Conservation (phyloP, 345 rosid species). For the Corymbia maculata region DNA sequence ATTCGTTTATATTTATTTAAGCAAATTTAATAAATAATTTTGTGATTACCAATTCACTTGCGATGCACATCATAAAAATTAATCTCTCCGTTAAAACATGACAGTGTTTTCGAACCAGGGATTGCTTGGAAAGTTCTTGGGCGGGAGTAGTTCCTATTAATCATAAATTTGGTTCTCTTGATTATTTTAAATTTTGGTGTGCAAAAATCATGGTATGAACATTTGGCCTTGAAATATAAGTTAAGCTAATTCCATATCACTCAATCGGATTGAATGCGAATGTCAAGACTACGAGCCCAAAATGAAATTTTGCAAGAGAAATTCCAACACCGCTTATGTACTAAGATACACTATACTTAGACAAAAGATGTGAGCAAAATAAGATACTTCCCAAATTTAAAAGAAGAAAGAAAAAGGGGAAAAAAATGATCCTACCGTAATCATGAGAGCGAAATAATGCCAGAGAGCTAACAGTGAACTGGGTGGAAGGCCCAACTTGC, state of each 20-base stretch:
- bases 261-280: accelerated
- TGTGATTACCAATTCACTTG: background rate
- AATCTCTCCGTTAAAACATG: background rate
- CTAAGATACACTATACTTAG: background rate
- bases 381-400: background rate
- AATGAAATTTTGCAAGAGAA: background rate
- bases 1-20: background rate
- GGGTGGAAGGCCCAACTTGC: background rate
- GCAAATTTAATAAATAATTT: background rate
- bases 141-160: background rate
- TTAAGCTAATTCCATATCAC: background rate
- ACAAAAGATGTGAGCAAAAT: background rate
- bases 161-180: accelerated
- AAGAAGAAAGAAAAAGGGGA: too few species aligned
- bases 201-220: background rate
- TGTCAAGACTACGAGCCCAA: background rate
- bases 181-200: accelerated
- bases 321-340: accelerated
- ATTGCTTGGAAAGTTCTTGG: background rate
- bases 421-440: background rate
- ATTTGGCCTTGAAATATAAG: background rate
- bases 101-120: accelerated
- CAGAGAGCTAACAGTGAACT: background rate
- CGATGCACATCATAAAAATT: background rate
- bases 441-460: accelerated